Base-by-base conservation (phyloP, 106 monocot species). In the Alisma plantagoaquatica region DNA sequence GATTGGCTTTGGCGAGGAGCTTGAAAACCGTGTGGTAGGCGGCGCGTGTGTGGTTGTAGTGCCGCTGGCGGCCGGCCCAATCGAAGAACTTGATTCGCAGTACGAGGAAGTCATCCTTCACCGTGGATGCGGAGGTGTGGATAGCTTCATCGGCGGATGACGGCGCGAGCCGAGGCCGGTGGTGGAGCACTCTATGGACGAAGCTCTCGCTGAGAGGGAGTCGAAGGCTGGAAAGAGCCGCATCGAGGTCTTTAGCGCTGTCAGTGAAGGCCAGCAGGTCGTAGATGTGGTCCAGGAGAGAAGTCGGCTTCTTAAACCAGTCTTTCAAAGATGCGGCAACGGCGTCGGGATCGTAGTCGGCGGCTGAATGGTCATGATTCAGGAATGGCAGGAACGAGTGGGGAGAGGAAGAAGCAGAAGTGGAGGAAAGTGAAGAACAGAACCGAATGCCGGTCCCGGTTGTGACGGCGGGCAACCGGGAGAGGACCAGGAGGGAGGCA, bases 21-120 rank as follows among this genome's bases (percentile, higher is more conserved):
- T 53, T 56, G 70, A 87, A 93, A 58, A 83, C 30, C 27, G 79
- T 60, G 65, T 73, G 83, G 72, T 80, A 87, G 30, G 79, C 65
- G 21, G 65, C 41, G 43, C 77, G 80, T 33, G 87, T 62, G 69
- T 87, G 93, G 51, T 69, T 59, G 77, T 73, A 94, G 18, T 46
- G 54, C 2, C 4, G 53, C 49, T 74, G 76, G 19, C 80, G 71
- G 16, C 80, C 80, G 23, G 80, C 80, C 93, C 93, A 88, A 54
- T 88, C 87, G 68, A 88, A 87, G 72, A 87, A 88, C 23, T 75
- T 66, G 65, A 94, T 66, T 17, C 82, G 73, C 22, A 83, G 83
- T 35, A 77, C 62, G 33, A 86, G 68, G 56, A 86, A 71, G 16
- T 27, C 23, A 49, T 60, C 41, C 19, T 14, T 14, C 17, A 12